A percentile compares a stretch with the other conserved stretches of the same genome.
Conservation (phyloP, 495 filamentous ascomycete genomes). For the Rhypophila decipiens region DNA sequence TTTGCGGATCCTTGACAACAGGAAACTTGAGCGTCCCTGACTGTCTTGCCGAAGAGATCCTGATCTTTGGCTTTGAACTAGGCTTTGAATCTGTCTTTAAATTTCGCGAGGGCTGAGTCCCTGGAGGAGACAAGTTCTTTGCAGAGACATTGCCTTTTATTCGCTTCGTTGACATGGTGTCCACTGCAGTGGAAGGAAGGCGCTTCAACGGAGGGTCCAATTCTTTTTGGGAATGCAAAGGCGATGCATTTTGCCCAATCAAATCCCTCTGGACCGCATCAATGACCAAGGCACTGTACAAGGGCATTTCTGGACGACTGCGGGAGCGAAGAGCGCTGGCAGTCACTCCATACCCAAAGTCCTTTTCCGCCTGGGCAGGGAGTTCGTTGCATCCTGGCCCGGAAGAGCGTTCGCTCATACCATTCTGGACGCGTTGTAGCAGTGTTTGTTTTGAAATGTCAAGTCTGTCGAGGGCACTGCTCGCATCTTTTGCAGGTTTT, state of each 20-base stretch:
- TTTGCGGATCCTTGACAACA: constrained; percentile 72
- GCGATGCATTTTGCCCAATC: no score
- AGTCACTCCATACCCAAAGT: constrained; percentile 2
- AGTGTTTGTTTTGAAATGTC: no score
- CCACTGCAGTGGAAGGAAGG: not conserved
- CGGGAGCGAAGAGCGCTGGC: constrained; percentile 17
- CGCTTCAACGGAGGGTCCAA: not conserved
- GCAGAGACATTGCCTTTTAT: not conserved
- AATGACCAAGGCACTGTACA: constrained; percentile 4
- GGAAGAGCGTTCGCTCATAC: not conserved
- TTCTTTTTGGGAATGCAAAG: not conserved
- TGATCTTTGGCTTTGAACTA: constrained; percentile 10
- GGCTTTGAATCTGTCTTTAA: not conserved
- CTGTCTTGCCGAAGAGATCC: constrained; percentile 15
- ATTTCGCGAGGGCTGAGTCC: not conserved
- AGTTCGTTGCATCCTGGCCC: not conserved
- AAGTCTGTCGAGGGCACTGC: no score
- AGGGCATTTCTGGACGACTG: constrained; percentile 13
- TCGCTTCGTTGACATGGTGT: not conserved
- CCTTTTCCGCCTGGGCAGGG: not conserved
- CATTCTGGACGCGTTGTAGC: not conserved
- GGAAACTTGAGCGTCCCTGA: constrained; percentile 52
- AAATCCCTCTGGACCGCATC: constrained; percentile 6
- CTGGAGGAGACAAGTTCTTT: no score
- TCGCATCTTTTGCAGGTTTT: no score